Evolutionary conservation across 1,284 basidiomycete species (phyloP).

Genomic region (Sporisorium scitamineum): DNA sequence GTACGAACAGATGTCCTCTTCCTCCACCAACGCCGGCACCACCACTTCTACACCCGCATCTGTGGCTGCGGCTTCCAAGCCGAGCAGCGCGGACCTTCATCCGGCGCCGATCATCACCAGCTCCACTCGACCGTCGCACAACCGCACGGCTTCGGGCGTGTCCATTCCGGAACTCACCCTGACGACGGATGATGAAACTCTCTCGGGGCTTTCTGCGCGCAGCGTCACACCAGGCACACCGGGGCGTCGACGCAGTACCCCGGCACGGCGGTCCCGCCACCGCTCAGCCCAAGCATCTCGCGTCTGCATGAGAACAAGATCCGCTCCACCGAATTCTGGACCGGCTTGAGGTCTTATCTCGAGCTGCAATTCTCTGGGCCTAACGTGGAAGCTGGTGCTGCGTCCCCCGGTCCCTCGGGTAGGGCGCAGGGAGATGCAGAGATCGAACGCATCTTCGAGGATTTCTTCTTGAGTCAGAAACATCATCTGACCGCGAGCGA

Average conservation of each 20-base stretch:
- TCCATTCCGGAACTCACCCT: slow-evolving; percentile 66
- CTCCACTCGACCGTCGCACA: slow-evolving; percentile 34
- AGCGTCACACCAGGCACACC: slow-evolving; percentile 21
- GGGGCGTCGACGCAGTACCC: slow-evolving; percentile 38
- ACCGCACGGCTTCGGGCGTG: slow-evolving; percentile 58
- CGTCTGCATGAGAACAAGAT: slow-evolving; percentile 61
- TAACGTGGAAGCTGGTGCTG: slow-evolving; percentile 37
- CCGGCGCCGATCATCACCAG: slow-evolving; percentile 36
- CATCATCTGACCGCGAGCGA: slow-evolving; percentile 64
- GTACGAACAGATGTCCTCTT: slow-evolving; percentile 40
- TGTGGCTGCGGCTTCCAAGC: slow-evolving; percentile 21
- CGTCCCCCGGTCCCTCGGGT: slow-evolving; percentile 31
- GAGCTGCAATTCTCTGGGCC: slow-evolving; percentile 58
- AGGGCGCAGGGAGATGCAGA: slow-evolving; percentile 61
- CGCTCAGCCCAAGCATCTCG: slow-evolving; percentile 56
- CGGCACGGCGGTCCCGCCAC: slow-evolving; percentile 30
- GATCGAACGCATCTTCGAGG: slow-evolving; percentile 65
- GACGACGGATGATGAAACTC: slow-evolving; percentile 62
- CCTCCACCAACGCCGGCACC: not conserved
- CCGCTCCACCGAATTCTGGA: slow-evolving; percentile 63
- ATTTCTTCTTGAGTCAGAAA: slow-evolving; percentile 66
- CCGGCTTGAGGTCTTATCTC: slow-evolving; percentile 52
- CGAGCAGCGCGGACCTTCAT: slow-evolving; percentile 23
- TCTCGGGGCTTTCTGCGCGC: slow-evolving; percentile 11
- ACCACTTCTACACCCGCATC: slow-evolving; percentile 8